Percentiles rank a stretch among this genome's conserved stretches.
phyloP scores from a whole-genome alignment of 805 yeast genomes.

The Kazachstania africana region DNA sequence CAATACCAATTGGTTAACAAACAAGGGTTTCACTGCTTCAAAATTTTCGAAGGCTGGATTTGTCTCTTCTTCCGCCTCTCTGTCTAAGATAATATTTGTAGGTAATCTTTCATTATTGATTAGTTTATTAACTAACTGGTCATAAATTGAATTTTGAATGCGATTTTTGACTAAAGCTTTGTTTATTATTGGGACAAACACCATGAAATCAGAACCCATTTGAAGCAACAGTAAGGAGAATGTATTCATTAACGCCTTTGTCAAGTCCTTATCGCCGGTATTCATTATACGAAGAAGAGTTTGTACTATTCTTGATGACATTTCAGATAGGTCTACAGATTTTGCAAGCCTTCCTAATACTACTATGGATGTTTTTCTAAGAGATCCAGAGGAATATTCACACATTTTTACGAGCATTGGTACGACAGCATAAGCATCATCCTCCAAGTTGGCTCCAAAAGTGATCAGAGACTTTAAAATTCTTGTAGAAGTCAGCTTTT shows the following conservation, averaged over 20 bases:
- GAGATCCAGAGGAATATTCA: slow-evolving; percentile 49
- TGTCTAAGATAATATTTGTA: slow-evolving; percentile 56
- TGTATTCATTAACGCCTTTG: slow-evolving; percentile 61
- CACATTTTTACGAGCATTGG: slow-evolving; percentile 76
- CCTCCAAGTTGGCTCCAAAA: slow-evolving; percentile 81
- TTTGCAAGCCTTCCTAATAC: slow-evolving; percentile 74
- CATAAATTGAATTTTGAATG: slow-evolving; percentile 64
- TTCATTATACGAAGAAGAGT: slow-evolving; percentile 64
- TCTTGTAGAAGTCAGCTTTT: slow-evolving; percentile 50
- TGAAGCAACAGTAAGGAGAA: slow-evolving; percentile 68
- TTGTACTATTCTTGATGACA: slow-evolving; percentile 84
- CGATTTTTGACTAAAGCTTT: slow-evolving; percentile 50
- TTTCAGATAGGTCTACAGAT: slow-evolving; percentile 62
- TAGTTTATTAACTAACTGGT: slow-evolving; percentile 67
- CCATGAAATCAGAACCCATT: slow-evolving; percentile 71
- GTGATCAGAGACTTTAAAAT: slow-evolving; percentile 75
- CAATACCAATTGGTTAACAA: slow-evolving; percentile 51
- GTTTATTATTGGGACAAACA: slow-evolving; percentile 75
- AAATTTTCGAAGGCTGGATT: slow-evolving; percentile 40
- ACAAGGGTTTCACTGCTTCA: slow-evolving; percentile 60
- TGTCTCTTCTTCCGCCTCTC: slow-evolving; percentile 30
- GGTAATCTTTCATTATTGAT: slow-evolving; percentile 82
- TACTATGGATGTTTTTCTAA: slow-evolving; percentile 65
- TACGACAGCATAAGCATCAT: slow-evolving; percentile 74
- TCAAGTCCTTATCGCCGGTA: slow-evolving; percentile 43